A percentile compares a stretch with the other conserved stretches of the same genome.
Conservation (phyloP, 1,284 basidiomycete species). For the Ganoderma sp. region DNA sequence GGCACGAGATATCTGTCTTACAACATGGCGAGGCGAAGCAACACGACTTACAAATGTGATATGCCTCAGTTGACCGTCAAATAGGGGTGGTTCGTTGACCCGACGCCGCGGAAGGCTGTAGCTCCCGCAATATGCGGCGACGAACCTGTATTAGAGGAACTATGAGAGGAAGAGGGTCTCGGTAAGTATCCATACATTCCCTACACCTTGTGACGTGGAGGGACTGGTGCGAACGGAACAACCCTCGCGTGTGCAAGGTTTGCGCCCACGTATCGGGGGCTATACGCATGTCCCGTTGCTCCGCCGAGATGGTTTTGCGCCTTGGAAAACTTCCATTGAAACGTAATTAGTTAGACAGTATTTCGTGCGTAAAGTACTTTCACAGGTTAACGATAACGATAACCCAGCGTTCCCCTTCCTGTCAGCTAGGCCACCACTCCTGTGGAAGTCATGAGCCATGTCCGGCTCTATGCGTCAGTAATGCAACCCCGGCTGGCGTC, state of each 20-base stretch:
- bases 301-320: background rate
- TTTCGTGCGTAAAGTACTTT: conserved; percentile 1
- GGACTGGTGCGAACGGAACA: background rate
- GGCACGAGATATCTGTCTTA: no score
- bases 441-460: background rate
- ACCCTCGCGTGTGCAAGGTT: background rate
- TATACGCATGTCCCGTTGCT: background rate
- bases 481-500: conserved; percentile 91
- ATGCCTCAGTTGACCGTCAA: no score
- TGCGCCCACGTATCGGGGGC: background rate
- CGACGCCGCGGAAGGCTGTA: no score
- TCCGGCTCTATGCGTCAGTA: conserved; percentile 69
- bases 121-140: background rate
- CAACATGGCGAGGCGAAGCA: no score
- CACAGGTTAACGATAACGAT: background rate
- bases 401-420: background rate
- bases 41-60: no score
- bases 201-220: no score
- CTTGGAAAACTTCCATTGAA: background rate
- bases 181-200: no score
- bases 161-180: background rate
- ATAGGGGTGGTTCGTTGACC: no score
- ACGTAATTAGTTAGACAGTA: background rate
- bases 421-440: background rate
- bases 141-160: no score